phyloP scores from a whole-genome alignment of 768 basidiomycete species.

The Collybiopsis confluens region DNA sequence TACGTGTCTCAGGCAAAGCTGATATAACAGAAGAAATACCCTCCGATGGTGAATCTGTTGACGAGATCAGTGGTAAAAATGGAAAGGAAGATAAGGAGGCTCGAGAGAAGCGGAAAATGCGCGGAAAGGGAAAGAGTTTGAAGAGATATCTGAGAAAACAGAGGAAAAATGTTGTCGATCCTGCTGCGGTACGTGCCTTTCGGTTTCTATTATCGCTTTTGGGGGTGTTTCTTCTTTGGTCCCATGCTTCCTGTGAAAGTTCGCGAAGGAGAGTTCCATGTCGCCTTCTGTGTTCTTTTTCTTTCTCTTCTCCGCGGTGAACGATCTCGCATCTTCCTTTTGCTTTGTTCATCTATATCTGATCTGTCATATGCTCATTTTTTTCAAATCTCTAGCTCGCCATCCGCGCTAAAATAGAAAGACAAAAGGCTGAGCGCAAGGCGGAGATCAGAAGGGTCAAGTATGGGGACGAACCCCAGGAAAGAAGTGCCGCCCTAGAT shows the following conservation, averaged over 20 bases:
- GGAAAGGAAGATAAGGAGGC: conserved; percentile 35
- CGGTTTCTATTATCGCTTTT: too few relatives aligned
- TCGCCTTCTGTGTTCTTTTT: not conserved
- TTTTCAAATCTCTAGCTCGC: conserved; percentile 31
- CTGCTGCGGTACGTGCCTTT: conserved; percentile 48
- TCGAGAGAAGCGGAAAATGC: conserved; percentile 74
- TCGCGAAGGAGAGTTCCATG: not conserved
- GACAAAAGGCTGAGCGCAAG: conserved; percentile 30
- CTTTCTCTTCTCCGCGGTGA: not conserved
- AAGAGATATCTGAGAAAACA: conserved; percentile 88
- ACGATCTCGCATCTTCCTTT: too few relatives aligned
- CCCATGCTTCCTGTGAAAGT: not conserved
- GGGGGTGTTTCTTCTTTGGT: conserved; percentile 2
- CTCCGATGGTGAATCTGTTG: conserved; percentile 32
- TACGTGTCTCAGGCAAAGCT: conserved; percentile 69
- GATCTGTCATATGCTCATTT: not conserved
- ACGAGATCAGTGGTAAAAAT: conserved; percentile 24
- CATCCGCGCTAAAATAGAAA: conserved; percentile 42
- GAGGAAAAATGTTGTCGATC: conserved; percentile 93
- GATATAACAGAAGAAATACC: conserved; percentile 56
- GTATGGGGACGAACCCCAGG: conserved; percentile 15
- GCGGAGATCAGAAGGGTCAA: conserved; percentile 19
- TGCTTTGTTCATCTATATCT: too few relatives aligned
- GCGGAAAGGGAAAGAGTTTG: conserved; percentile 82
- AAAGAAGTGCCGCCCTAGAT: conserved; percentile 29